Percentiles rank a stretch among this genome's conserved stretches.
These are phyloP conservation scores for Lagenaria siceraria DNA, from an alignment of 306 rosid genomes.

Conservation along the genomic window DNA sequence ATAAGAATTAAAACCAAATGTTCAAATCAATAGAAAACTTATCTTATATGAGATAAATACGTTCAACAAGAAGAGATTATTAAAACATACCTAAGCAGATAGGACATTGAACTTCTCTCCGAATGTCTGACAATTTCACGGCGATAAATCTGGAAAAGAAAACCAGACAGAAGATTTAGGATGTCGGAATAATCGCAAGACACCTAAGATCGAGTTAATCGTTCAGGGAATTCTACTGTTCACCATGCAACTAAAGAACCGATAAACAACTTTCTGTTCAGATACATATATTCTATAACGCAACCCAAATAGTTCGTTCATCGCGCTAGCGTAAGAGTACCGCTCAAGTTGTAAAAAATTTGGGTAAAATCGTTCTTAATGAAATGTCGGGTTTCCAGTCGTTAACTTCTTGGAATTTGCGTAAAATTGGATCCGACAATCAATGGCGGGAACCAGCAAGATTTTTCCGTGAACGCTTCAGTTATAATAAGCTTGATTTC, in stretches of 20 bases:
- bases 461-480: not conserved
- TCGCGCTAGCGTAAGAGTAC: not conserved
- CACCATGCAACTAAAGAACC: not conserved
- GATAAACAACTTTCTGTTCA: not conserved
- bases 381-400: not conserved
- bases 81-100: slow-evolving; percentile 62
- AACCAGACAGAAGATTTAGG: slow-evolving; percentile 16
- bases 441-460: not conserved
- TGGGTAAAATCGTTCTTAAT: not conserved
- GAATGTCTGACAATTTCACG: slow-evolving; percentile 49
- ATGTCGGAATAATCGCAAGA: not conserved
- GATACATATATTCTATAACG: not conserved
- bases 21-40: not conserved
- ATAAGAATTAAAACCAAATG: not conserved
- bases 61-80: not conserved
- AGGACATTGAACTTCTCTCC: slow-evolving; percentile 69
- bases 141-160: slow-evolving; percentile 38
- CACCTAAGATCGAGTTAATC: not conserved
- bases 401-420: not conserved
- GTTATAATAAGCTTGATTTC: not conserved
- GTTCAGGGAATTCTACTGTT: not conserved
- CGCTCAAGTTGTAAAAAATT: not conserved
- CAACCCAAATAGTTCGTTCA: slow-evolving; percentile 2
- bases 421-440: not conserved
- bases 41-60: not conserved